These are phyloP conservation scores for Haplosporangium sp. DNA, from an alignment of 371 early-diverging fungal species.

Conservation along the genomic window DNA sequence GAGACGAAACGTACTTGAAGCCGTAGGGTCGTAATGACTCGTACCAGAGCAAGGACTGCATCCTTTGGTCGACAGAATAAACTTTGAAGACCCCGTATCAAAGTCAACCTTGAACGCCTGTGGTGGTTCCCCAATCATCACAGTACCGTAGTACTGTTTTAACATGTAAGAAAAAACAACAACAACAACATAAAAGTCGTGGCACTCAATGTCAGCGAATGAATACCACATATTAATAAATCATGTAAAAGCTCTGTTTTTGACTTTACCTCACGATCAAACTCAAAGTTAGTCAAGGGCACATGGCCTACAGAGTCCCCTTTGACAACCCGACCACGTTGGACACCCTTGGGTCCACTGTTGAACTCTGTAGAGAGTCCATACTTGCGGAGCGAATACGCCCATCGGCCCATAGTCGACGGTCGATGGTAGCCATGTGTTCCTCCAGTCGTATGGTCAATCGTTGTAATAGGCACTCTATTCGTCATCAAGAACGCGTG, in stretches of 20 bases:
- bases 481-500: not conserved
- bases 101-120: conserved; percentile 68
- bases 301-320: not conserved
- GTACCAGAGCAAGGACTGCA: conserved; percentile 65
- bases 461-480: conserved; percentile 17
- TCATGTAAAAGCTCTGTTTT: not conserved
- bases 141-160: conserved; percentile 30
- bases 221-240: too few relatives aligned
- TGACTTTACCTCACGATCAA: conserved; percentile 23
- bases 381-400: conserved; percentile 21
- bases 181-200: not conserved
- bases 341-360: conserved; percentile 3
- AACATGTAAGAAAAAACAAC: not conserved
- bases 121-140: conserved; percentile 68
- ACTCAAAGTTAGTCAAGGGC: conserved; percentile 12
- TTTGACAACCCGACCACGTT: conserved; percentile 1
- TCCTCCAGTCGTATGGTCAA: not conserved
- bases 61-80: conserved; percentile 62
- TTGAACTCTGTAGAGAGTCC: conserved; percentile 8
- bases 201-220: too few relatives aligned
- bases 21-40: conserved; percentile 60
- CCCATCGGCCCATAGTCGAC: conserved; percentile 19
- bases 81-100: conserved; percentile 72
- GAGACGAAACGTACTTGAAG: conserved; percentile 60
- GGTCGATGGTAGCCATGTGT: not conserved